These are phyloP conservation scores for Ogataea hybrid DNA, from an alignment of 1,139 yeast species.

Conservation along the genomic window DNA sequence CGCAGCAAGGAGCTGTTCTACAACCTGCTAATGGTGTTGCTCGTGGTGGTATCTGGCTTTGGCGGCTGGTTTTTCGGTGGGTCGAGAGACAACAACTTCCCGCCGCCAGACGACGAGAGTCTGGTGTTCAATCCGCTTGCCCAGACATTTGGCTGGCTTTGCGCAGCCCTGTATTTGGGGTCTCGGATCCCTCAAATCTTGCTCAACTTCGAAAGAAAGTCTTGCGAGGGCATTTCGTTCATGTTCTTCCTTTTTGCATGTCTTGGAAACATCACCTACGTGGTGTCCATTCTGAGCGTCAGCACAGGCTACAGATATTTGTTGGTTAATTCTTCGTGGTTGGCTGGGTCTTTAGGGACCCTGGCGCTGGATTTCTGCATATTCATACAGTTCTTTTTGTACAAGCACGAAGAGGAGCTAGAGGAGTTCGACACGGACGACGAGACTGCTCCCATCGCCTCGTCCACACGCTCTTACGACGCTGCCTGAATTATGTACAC, in stretches of 20 bases:
- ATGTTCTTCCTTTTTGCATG: slow-evolving; percentile 92
- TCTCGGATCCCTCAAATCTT: slow-evolving; percentile 88
- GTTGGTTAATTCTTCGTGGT: slow-evolving; percentile 85
- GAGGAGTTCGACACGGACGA: slow-evolving; percentile 20
- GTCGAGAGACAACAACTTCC: slow-evolving; percentile 14
- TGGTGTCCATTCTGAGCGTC: slow-evolving; percentile 75
- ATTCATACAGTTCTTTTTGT: slow-evolving; percentile 82
- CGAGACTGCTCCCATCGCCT: slow-evolving; percentile 10
- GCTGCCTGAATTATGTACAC: slow-evolving; percentile 5
- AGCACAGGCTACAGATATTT: slow-evolving; percentile 69
- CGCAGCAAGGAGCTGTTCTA: slow-evolving; percentile 34
- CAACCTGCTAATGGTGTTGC: slow-evolving; percentile 62
- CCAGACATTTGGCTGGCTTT: slow-evolving; percentile 87
- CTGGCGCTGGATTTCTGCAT: slow-evolving; percentile 79
- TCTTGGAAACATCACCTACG: slow-evolving; percentile 86
- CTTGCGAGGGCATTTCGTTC: slow-evolving; percentile 91
- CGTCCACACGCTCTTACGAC: slow-evolving; percentile 8
- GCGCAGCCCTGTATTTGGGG: slow-evolving; percentile 82
- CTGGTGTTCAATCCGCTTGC: slow-evolving; percentile 71
- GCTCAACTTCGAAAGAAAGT: slow-evolving; percentile 77
- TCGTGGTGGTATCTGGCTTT: slow-evolving; percentile 74
- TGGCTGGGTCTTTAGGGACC: slow-evolving; percentile 90
- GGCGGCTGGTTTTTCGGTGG: slow-evolving; percentile 73
- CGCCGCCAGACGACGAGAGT: slow-evolving; percentile 38
- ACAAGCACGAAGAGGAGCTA: slow-evolving; percentile 39